A percentile compares a stretch with the other conserved stretches of the same genome.
phyloP scores from a whole-genome alignment of 331 rosid genomes.

The Quercus phellos region DNA sequence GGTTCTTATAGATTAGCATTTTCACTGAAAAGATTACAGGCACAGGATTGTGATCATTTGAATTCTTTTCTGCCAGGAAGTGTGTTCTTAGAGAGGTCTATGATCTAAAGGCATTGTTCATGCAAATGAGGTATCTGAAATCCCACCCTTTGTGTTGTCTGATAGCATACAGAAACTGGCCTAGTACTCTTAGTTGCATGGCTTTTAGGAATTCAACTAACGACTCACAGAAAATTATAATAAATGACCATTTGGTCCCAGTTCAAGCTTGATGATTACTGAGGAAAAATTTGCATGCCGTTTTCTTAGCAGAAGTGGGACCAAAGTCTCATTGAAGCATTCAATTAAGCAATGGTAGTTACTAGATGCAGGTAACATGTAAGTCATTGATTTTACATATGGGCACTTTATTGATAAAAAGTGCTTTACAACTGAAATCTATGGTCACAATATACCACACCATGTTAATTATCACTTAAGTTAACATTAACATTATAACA shows the following conservation, averaged over 20 bases:
- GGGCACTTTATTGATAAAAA: constrained; percentile 3
- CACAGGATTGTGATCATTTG: neutral
- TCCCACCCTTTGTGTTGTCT: neutral
- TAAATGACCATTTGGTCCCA: constrained; percentile 11
- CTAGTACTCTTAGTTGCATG: constrained; percentile 18
- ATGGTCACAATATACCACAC: neutral
- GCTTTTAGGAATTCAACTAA: constrained; percentile 11
- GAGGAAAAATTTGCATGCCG: constrained; percentile 10
- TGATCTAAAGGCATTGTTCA: neutral
- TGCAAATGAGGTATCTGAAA: neutral
- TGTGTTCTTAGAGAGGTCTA: neutral
- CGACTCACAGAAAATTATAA: constrained; percentile 2
- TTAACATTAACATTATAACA: neutral
- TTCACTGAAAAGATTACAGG: neutral
- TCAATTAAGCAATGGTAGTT: neutral
- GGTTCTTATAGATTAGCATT: neutral
- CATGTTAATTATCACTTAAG: neutral
- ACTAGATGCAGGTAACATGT: constrained; percentile 13
- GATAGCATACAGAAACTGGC: neutral
- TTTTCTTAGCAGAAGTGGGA: constrained; percentile 15
- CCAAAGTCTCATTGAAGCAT: constrained; percentile 9
- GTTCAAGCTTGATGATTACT: neutral
- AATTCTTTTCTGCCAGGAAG: neutral
- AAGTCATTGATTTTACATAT: constrained; percentile 9
- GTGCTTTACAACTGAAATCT: constrained; percentile 6